Evolutionary conservation across 805 yeast genomes (phyloP), one percentile per base, ranked within the genome.

Genomic region (Candida railenensis): DNA sequence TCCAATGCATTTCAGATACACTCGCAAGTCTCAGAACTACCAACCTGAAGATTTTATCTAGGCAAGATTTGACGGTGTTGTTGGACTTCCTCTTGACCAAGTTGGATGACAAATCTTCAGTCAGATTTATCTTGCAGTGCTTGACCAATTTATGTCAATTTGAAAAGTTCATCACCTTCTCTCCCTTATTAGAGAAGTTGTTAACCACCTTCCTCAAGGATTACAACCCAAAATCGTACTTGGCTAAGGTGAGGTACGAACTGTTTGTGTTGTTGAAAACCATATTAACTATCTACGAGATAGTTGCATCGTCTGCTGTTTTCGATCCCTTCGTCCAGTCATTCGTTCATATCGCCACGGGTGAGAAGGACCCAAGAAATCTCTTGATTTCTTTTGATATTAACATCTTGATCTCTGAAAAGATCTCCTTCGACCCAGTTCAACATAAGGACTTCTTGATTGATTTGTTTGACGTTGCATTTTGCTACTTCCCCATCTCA

Each of bases 401-500:
- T 38, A 81, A 83, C 52, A 53, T 62, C 11, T 37, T 44, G 3
- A 77, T 91, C 12, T 71, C 82, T 16, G 48, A 58, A 18, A 55
- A 54, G 2, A 67, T 81, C 22, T 51, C 43, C 3, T 64, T 70
- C 41, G 67, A 63, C 30, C 36, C 46, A 2, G 43, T 47, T 2
- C 60, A 71, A 3, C 70, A 80, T 42, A 53, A 64, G 37, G 61
- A 64, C n/a, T 67, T 62, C 56, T 58, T 77, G 28, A 85, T 85
- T 53, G 89, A 87, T 8, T 62, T 94, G 48, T 95, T 91, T 61
- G 99, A 94, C 61, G 81, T 87, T 32, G 74, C 89, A 36, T 95
- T 92, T 61, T 94, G 99, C 65, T 94, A 94, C 67, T 94, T 92
- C 69, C 99, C 99, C 11, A 91, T 94, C 37, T 87, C 97, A 1